Percentiles rank a stretch among this genome's conserved stretches.
Evolutionary conservation across 768 basidiomycete species (phyloP).

Genomic region (Pleurotus cornucopiae): DNA sequence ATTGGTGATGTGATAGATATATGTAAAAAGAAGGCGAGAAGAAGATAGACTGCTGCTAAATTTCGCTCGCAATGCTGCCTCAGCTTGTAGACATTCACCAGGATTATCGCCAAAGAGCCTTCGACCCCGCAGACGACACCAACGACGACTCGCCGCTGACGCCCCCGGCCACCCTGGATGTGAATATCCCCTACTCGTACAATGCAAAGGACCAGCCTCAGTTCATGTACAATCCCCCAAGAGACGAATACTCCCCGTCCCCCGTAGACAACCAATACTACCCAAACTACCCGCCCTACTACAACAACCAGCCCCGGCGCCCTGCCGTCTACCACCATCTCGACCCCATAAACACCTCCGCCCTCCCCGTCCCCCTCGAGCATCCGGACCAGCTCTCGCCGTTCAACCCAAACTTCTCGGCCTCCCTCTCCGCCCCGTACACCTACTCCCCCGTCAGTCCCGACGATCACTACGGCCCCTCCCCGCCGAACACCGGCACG

Average conservation of each 20-base stretch:
- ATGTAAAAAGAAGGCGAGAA: conserved; percentile 4
- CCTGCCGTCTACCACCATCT: not conserved
- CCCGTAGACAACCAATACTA: conserved; percentile 4
- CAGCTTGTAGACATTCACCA: conserved; percentile 5
- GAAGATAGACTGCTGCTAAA: not conserved
- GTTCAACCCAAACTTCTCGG: conserved; percentile 48
- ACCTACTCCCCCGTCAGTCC: conserved; percentile 37
- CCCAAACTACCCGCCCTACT: not conserved
- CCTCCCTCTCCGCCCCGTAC: conserved; percentile 22
- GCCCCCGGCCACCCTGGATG: conserved; percentile 8
- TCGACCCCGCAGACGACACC: not conserved
- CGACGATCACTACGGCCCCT: conserved; percentile 53
- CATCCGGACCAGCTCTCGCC: conserved; percentile 37
- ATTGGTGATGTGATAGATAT: not conserved
- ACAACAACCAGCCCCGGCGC: not conserved
- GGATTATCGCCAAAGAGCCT: not conserved
- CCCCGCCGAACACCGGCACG: conserved; percentile 59
- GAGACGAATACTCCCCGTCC: conserved; percentile 25
- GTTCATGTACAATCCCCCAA: conserved; percentile 31
- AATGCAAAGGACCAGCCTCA: conserved; percentile 19
- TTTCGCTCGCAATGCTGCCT: conserved; percentile 5
- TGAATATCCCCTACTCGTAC: conserved; percentile 29
- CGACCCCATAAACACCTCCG: conserved; percentile 22
- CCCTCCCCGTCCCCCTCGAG: conserved; percentile 23
- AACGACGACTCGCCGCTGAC: not conserved